Percentiles rank a stretch among this genome's conserved stretches.
These are phyloP conservation scores for Penicillium samsonianum DNA, from an alignment of 495 filamentous ascomycete genomes.

Conservation along the genomic window DNA sequence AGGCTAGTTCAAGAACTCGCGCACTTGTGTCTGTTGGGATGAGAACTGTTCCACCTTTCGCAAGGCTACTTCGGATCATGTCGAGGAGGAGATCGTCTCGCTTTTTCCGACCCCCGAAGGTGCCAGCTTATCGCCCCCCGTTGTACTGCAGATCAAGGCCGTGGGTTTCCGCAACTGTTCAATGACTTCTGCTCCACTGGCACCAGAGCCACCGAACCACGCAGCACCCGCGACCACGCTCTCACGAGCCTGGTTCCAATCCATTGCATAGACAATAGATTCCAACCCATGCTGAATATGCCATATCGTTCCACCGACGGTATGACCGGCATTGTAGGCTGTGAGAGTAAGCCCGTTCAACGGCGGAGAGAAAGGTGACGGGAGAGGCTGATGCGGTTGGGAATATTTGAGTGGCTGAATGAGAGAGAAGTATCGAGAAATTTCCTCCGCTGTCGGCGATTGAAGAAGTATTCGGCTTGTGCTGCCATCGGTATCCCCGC, in stretches of 20 bases:
- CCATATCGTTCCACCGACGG: slow-evolving; percentile 96
- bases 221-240: slow-evolving; percentile 91
- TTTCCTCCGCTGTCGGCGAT: slow-evolving; percentile 81
- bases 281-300: slow-evolving; percentile 97
- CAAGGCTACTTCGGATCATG: slow-evolving; percentile 73
- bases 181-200: slow-evolving; percentile 83
- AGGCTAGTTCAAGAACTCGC: slow-evolving; percentile 88
- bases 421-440: slow-evolving; percentile 85
- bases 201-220: slow-evolving; percentile 82
- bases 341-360: slow-evolving; percentile 92
- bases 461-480: slow-evolving; percentile 66
- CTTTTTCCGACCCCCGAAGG: slow-evolving; percentile 71
- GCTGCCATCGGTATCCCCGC: slow-evolving; percentile 28
- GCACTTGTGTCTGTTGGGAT: slow-evolving; percentile 96
- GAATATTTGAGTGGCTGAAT: slow-evolving; percentile 96
- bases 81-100: slow-evolving; percentile 83
- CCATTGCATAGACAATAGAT: slow-evolving; percentile 94
- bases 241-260: slow-evolving; percentile 95
- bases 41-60: slow-evolving; percentile 85
- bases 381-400: slow-evolving; percentile 84
- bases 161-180: slow-evolving; percentile 92
- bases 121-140: slow-evolving; percentile 71
- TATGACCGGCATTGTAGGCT: slow-evolving; percentile 95
- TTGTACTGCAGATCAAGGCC: slow-evolving; percentile 85
- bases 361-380: slow-evolving; percentile 83